These are phyloP conservation scores for Pichia manshurica DNA, from an alignment of 805 yeast species.

Conservation along the genomic window DNA sequence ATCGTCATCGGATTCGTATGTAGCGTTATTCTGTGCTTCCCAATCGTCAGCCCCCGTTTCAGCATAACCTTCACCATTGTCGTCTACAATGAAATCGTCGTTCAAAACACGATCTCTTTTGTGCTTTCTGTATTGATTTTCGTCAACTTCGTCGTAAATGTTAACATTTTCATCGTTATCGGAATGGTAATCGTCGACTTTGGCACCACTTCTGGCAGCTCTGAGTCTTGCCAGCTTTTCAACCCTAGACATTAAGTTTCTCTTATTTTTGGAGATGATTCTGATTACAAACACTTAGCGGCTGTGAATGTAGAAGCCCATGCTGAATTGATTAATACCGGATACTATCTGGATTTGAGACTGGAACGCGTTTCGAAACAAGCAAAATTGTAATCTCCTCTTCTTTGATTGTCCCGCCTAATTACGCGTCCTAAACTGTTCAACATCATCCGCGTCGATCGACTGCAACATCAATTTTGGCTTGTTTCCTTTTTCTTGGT, in stretches of 20 bases:
- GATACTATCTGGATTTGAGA: too few species aligned
- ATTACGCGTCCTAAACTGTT: too few species aligned
- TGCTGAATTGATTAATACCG: too few species aligned
- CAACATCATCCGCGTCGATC: too few species aligned
- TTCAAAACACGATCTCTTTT: conserved; percentile 75
- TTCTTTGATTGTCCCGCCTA: too few species aligned
- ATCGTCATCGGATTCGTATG: conserved; percentile 53
- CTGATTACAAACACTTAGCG: too few species aligned
- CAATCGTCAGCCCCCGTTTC: conserved; percentile 92
- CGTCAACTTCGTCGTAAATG: conserved; percentile 86
- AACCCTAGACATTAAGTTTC: conserved; percentile 21
- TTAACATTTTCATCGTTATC: conserved; percentile 47
- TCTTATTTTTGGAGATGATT: too few species aligned
- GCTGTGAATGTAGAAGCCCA: too few species aligned
- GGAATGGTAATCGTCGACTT: conserved; percentile 34
- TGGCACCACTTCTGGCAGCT: conserved; percentile 58
- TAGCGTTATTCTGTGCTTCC: conserved; percentile 42
- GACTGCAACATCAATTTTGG: too few species aligned
- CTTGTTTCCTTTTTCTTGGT: too few species aligned
- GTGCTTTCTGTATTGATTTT: conserved; percentile 65
- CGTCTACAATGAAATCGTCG: conserved; percentile 93
- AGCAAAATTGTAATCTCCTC: too few species aligned
- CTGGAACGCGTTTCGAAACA: too few species aligned
- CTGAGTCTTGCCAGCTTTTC: conserved; percentile 56
- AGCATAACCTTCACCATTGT: conserved; percentile 87